These are phyloP conservation scores for Cutaneotrichosporon cavernicola DNA, from an alignment of 1,284 basidiomycete species.

Conservation along the genomic window DNA sequence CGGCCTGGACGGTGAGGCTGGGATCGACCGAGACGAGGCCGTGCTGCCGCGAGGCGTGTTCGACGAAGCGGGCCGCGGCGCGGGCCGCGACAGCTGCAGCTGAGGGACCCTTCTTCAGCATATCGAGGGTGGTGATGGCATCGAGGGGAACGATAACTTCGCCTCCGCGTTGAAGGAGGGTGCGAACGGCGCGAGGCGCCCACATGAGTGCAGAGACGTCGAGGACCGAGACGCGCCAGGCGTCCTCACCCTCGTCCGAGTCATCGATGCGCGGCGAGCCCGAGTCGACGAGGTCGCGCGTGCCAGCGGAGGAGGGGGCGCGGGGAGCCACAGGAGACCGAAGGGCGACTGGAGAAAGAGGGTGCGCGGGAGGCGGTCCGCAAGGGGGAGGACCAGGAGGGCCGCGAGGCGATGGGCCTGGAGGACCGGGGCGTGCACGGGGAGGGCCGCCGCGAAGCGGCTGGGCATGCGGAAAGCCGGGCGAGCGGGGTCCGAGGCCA, in stretches of 20 bases:
- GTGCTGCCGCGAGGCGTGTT: constrained; percentile 46
- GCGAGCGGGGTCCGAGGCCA: neutral
- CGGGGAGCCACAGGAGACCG: neutral
- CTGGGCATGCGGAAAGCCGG: neutral
- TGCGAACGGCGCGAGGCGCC: constrained; percentile 74
- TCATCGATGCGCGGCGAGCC: constrained; percentile 14
- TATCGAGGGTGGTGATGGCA: constrained; percentile 86
- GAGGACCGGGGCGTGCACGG: neutral
- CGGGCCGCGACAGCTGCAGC: constrained; percentile 71
- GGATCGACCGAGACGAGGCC: constrained; percentile 34
- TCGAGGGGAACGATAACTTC: constrained; percentile 77
- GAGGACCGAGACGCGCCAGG: constrained; percentile 60
- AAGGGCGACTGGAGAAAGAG: no score
- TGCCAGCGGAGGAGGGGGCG: neutral
- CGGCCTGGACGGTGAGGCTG: constrained; percentile 32
- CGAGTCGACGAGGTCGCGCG: constrained; percentile 7
- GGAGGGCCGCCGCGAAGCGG: neutral
- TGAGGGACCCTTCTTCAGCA: constrained; percentile 84
- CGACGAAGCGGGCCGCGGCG: constrained; percentile 49
- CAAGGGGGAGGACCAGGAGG: neutral
- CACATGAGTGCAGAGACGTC: constrained; percentile 86
- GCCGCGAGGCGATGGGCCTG: neutral
- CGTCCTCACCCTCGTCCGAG: constrained; percentile 10
- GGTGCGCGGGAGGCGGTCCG: neutral
- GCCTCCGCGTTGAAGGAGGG: constrained; percentile 68